These are phyloP conservation scores for Xylariaceae sp. DNA, from an alignment of 2,329 filamentous ascomycete species.

Conservation along the genomic window DNA sequence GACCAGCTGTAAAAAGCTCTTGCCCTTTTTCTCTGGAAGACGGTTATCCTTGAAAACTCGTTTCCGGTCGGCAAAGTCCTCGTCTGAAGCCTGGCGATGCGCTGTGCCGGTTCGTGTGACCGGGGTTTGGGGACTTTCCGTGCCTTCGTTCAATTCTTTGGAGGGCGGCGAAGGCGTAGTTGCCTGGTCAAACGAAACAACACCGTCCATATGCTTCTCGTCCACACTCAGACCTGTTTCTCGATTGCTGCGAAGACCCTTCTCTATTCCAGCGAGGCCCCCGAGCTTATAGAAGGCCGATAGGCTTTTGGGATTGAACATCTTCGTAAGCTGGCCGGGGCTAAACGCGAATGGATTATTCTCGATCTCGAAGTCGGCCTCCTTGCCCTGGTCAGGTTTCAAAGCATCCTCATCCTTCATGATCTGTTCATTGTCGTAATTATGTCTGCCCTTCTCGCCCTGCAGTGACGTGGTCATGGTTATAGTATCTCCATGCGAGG, in stretches of 20 bases:
- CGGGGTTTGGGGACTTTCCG: constrained; percentile 16
- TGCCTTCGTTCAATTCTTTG: constrained; percentile 31
- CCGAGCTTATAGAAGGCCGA: constrained; percentile 77
- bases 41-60: constrained; percentile 70
- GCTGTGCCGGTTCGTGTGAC: constrained; percentile 15
- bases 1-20: constrained; percentile 67
- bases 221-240: constrained; percentile 72
- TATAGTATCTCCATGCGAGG: constrained; percentile 57
- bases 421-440: constrained; percentile 48
- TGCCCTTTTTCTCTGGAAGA: constrained; percentile 69
- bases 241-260: constrained; percentile 69
- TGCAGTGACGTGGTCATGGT: constrained; percentile 44
- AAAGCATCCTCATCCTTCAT: constrained; percentile 66
- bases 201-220: constrained; percentile 61
- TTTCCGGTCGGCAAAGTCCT: constrained; percentile 58
- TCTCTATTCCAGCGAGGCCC: constrained; percentile 72
- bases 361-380: constrained; percentile 69
- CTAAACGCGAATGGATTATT: constrained; percentile 84
- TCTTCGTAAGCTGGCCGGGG: constrained; percentile 78
- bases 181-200: constrained; percentile 69
- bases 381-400: constrained; percentile 70
- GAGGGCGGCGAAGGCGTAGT: constrained; percentile 32
- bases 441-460: constrained; percentile 26
- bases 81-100: constrained; percentile 16
- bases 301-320: constrained; percentile 85